Evolutionary conservation across 345 rosid genomes (phyloP).

Genomic region (Pseudoturritis turrita): DNA sequence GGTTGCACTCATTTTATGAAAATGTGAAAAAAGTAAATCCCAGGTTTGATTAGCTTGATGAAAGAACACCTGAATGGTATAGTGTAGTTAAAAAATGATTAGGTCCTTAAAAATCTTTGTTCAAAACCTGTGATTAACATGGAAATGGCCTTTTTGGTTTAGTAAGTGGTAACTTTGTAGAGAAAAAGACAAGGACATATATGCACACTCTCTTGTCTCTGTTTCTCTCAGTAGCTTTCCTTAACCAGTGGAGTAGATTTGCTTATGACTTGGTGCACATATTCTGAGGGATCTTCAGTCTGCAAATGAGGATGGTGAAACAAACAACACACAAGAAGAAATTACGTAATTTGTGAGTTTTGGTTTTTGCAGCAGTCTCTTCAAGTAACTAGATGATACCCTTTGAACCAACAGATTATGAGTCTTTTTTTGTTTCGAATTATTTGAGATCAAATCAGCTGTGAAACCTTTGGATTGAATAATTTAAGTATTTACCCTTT

Average conservation of each 20-base stretch:
- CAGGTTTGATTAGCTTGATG: not conserved
- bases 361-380: not conserved
- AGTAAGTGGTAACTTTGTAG: not conserved
- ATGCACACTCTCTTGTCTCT: slow-evolving; percentile 1
- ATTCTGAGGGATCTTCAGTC: slow-evolving; percentile 51
- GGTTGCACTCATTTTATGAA: not conserved
- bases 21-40: not conserved
- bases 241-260: slow-evolving; percentile 64
- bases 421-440: not conserved
- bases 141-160: not conserved
- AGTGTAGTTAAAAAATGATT: not conserved
- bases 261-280: slow-evolving; percentile 96
- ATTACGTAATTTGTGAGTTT: not conserved
- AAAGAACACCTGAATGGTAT: not conserved
- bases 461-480: slow-evolving; percentile 7
- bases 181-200: not conserved
- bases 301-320: slow-evolving; percentile 14
- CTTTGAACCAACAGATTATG: slow-evolving; percentile 5
- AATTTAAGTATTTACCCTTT: slow-evolving; percentile 1
- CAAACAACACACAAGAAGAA: slow-evolving; percentile 8
- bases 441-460: not conserved
- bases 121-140: not conserved
- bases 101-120: not conserved
- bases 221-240: slow-evolving; percentile 26
- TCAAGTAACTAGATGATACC: not conserved